These are phyloP conservation scores for Chalciporus sp. DNA, from an alignment of 1,284 basidiomycete species.

Conservation along the genomic window DNA sequence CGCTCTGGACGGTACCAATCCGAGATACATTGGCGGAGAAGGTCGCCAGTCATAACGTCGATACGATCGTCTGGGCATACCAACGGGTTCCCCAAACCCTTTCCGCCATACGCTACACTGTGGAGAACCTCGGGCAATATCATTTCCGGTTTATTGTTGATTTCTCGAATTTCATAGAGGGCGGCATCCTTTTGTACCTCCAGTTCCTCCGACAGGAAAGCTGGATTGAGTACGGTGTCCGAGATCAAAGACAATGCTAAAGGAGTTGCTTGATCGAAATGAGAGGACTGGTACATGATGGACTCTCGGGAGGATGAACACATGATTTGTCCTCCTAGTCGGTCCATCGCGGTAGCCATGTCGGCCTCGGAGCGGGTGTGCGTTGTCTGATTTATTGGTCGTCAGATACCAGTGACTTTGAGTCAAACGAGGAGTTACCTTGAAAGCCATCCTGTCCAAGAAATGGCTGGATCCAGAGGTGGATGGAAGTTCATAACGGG, in stretches of 20 bases:
- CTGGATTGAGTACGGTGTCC: constrained; percentile 86
- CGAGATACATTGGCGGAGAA: constrained; percentile 70
- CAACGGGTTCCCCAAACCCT: constrained; percentile 87
- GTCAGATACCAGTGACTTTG: constrained; percentile 13
- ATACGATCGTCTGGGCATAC: constrained; percentile 88
- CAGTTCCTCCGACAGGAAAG: constrained; percentile 80
- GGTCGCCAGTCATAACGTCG: constrained; percentile 64
- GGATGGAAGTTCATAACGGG: constrained; percentile 83
- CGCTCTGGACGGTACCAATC: constrained; percentile 92
- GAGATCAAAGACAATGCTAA: constrained; percentile 87
- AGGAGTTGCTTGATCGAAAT: constrained; percentile 85
- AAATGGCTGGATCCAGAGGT: constrained; percentile 90
- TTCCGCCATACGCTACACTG: constrained; percentile 78
- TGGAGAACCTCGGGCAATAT: constrained; percentile 94
- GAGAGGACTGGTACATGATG: constrained; percentile 98
- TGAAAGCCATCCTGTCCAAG: constrained; percentile 95
- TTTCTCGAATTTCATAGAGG: constrained; percentile 91
- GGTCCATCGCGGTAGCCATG: constrained; percentile 84
- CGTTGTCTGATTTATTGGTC: constrained; percentile 50
- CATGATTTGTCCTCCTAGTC: constrained; percentile 90
- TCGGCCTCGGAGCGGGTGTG: constrained; percentile 62
- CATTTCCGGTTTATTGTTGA: constrained; percentile 90
- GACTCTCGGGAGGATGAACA: constrained; percentile 92
- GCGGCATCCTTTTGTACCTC: constrained; percentile 86
- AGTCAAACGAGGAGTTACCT: constrained; percentile 56